Percentiles rank a stretch among this genome's conserved stretches.
These are phyloP conservation scores for Tricholoma bakamatsutake DNA, from an alignment of 768 basidiomycete genomes.

Conservation along the genomic window DNA sequence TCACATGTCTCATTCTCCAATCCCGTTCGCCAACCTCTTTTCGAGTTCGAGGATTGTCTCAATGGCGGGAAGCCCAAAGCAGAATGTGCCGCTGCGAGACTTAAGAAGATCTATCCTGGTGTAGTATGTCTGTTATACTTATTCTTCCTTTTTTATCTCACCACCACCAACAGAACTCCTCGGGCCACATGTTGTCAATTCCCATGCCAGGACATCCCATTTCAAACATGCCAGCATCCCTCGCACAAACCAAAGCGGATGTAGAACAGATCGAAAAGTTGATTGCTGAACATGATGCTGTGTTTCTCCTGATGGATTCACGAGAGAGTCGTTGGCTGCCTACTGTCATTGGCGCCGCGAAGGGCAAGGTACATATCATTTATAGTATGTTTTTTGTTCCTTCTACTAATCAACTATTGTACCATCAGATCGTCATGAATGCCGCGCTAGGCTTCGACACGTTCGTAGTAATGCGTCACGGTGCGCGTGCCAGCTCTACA, in stretches of 20 bases:
- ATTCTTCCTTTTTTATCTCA: not conserved
- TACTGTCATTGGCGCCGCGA: conserved; percentile 77
- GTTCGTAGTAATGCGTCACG: conserved; percentile 96
- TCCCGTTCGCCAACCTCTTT: conserved; percentile 94
- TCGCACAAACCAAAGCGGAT: conserved; percentile 58
- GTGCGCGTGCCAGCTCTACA: conserved; percentile 44
- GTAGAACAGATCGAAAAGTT: conserved; percentile 70
- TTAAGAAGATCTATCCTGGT: conserved; percentile 90
- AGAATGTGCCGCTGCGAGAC: conserved; percentile 74
- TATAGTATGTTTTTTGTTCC: not conserved
- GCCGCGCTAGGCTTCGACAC: conserved; percentile 95
- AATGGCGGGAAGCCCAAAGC: conserved; percentile 94
- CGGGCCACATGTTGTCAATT: conserved; percentile 71
- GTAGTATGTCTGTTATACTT: conserved; percentile 50
- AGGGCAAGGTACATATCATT: conserved; percentile 61
- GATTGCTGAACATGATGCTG: conserved; percentile 80
- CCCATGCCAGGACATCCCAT: conserved; percentile 99
- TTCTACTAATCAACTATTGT: not conserved
- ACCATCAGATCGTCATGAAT: conserved; percentile 77
- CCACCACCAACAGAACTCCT: conserved; percentile 56
- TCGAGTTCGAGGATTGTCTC: conserved; percentile 91
- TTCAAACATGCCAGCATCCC: conserved; percentile 30
- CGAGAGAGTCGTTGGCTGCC: conserved; percentile 96
- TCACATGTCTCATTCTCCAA: conserved; percentile 93
- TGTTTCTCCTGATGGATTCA: conserved; percentile 98